Percentiles rank a stretch among this genome's conserved stretches.
These are phyloP conservation scores for Sporobolomyces phaffii DNA, from an alignment of 768 basidiomycete genomes.

Conservation along the genomic window DNA sequence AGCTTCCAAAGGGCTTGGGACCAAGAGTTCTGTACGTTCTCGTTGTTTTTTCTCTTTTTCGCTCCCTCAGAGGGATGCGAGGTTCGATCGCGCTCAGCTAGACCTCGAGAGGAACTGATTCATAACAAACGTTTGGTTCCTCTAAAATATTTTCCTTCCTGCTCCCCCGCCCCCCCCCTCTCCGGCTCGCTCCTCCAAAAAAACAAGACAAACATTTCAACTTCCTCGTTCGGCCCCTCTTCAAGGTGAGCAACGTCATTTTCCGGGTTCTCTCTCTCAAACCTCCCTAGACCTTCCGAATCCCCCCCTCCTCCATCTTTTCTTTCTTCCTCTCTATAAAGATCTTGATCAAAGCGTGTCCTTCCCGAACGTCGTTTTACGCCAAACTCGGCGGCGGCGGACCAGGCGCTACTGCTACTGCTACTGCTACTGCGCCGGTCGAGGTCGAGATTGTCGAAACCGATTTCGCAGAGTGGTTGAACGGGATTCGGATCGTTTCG, in stretches of 20 bases:
- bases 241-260: constrained; percentile 1
- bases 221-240: constrained; percentile 24
- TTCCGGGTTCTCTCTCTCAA: neutral
- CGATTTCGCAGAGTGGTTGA: neutral
- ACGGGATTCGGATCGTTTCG: neutral
- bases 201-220: constrained; percentile 17
- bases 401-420: too few relatives aligned
- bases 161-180: too few relatives aligned
- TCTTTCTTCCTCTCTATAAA: neutral
- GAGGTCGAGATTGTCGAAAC: neutral
- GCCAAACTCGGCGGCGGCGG: neutral
- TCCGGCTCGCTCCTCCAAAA: too few relatives aligned
- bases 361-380: neutral
- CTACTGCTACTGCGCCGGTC: too few relatives aligned
- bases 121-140: too few relatives aligned
- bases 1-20: constrained; percentile 10
- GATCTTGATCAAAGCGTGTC: constrained; percentile 22
- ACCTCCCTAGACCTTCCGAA: too few relatives aligned
- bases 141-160: too few relatives aligned
- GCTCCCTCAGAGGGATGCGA: too few relatives aligned
- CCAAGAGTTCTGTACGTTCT: constrained; percentile 1
- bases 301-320: neutral
- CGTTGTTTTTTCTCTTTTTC: neutral
- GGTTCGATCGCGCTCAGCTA: too few relatives aligned
- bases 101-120: too few relatives aligned